Evolutionary conservation across 345 rosid species (phyloP).

Genomic region (Gossypium arboreum): DNA sequence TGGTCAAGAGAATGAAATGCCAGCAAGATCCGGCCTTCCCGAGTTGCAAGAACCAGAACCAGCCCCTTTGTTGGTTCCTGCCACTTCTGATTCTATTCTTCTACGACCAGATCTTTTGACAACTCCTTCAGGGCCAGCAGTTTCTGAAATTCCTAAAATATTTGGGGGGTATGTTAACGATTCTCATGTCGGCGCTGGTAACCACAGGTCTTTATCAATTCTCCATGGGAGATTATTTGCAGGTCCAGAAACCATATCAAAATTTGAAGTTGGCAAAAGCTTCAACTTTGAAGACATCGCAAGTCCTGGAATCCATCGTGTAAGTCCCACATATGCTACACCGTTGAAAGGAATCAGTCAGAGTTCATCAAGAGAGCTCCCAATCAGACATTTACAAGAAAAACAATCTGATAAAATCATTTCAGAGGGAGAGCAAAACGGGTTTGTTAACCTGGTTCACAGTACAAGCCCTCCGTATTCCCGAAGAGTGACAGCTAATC

Average conservation of each 20-base stretch:
- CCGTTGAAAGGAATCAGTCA: constrained; percentile 39
- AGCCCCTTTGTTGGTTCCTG: constrained; percentile 32
- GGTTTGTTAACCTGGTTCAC: constrained; percentile 33
- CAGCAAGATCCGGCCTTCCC: constrained; percentile 31
- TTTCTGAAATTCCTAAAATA: constrained; percentile 39
- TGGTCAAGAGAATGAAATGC: constrained; percentile 40
- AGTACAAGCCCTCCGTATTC: constrained; percentile 37
- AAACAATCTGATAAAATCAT: constrained; percentile 32
- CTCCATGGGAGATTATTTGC: constrained; percentile 41
- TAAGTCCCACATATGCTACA: constrained; percentile 21
- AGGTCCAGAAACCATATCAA: constrained; percentile 36
- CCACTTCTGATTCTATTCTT: constrained; percentile 36
- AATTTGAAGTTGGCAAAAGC: constrained; percentile 34
- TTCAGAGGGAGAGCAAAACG: constrained; percentile 46
- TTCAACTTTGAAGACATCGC: constrained; percentile 40
- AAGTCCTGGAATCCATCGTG: constrained; percentile 28
- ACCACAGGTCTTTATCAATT: constrained; percentile 28
- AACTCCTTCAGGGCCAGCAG: constrained; percentile 27
- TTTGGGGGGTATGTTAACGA: constrained; percentile 25
- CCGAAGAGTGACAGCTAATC: constrained; percentile 32
- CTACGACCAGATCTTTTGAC: constrained; percentile 20
- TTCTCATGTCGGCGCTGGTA: constrained; percentile 22
- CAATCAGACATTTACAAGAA: constrained; percentile 28
- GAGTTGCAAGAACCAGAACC: constrained; percentile 30
- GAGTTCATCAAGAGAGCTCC: constrained; percentile 28